Conservation (phyloP, 2,329 filamentous ascomycete genomes). For the Fusarium protoensiforme region DNA sequence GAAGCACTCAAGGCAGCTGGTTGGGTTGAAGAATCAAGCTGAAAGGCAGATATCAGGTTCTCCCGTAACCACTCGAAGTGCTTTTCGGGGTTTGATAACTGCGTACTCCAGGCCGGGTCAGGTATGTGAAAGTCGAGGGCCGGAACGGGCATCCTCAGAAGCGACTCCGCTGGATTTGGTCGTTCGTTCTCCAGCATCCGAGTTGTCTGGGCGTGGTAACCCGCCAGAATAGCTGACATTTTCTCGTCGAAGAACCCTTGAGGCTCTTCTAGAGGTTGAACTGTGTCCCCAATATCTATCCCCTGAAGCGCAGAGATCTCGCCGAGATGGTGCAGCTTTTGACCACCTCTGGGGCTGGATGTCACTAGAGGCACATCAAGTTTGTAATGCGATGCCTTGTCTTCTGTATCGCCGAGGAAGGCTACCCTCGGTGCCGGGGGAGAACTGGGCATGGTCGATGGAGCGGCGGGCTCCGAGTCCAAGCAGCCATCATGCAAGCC, state of each 20-base stretch:
- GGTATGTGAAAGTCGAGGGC: conserved; percentile 41
- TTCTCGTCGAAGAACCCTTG: conserved; percentile 38
- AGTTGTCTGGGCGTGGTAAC: conserved; percentile 12
- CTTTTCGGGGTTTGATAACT: conserved; percentile 24
- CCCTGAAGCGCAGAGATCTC: background rate
- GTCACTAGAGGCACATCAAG: conserved; percentile 39
- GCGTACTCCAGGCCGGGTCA: conserved; percentile 36
- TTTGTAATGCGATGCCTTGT: conserved; percentile 12
- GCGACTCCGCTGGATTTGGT: conserved; percentile 38
- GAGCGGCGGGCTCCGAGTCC: conserved; percentile 32
- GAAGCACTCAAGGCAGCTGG: conserved; percentile 22
- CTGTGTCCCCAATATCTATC: background rate
- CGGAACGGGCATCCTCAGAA: conserved; percentile 45
- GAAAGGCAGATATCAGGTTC: background rate
- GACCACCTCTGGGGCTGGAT: conserved; percentile 19
- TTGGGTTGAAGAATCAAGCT: background rate
- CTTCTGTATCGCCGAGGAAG: background rate
- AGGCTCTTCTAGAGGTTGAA: background rate
- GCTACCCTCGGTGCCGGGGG: background rate
- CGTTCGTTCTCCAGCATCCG: conserved; percentile 44
- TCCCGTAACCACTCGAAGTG: conserved; percentile 44
- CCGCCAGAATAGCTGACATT: conserved; percentile 36
- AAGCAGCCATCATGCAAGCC: conserved; percentile 14
- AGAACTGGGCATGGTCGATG: conserved; percentile 26
- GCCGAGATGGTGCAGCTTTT: background rate